Base-by-base conservation (phyloP, 139 green algal species). In the Picochlorum costavermella region DNA sequence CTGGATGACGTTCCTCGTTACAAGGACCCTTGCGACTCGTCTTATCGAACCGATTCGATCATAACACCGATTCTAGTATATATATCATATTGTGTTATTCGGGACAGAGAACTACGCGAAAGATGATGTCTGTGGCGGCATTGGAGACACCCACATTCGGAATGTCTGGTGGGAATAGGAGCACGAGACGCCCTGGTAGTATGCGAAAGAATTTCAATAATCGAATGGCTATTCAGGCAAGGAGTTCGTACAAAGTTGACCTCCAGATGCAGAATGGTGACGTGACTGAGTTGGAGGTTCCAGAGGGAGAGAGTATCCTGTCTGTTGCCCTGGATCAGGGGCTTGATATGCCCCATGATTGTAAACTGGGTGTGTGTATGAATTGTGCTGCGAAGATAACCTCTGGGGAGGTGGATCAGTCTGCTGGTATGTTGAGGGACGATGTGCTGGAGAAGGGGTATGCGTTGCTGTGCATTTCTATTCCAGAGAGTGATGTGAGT, bases 341-440 rank as follows among this genome's bases (percentile, higher is more conserved):
- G 5, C 44, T 95, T 3, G 81, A 95, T 26, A 63, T 91, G 36
- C 79, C 84, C 1, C 77, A 94, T 56, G 89, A 96, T 73, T 96
- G 89, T 82, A 91, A 84, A 57, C 86, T 96, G 68, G 89, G 89
- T 31, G 86, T 94, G 3, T 95, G 88, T 81, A 90, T 65, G 63
- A 86, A 77, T 3, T 90, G 86, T 72, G 79, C 86, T 25, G 83
- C 82, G 16, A 84, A 83, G 61, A 57, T 88, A 79, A 77, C 87
- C 40, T 59, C 45, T 16, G 83, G 83, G 11, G 30, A 80, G 25
- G 81, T 96, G n/a, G 87, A 95, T 67, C 83, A 92, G 77, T 67
- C 56, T 11, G 88, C 80, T 16, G 82, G 81, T 20, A 96, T 96
- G 89, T 64, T 95, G 11, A 78, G 61, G 36, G 84, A 93, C 20